Conservation (phyloP, 2,329 filamentous ascomycete genomes). For the Diaporthe destruens region DNA sequence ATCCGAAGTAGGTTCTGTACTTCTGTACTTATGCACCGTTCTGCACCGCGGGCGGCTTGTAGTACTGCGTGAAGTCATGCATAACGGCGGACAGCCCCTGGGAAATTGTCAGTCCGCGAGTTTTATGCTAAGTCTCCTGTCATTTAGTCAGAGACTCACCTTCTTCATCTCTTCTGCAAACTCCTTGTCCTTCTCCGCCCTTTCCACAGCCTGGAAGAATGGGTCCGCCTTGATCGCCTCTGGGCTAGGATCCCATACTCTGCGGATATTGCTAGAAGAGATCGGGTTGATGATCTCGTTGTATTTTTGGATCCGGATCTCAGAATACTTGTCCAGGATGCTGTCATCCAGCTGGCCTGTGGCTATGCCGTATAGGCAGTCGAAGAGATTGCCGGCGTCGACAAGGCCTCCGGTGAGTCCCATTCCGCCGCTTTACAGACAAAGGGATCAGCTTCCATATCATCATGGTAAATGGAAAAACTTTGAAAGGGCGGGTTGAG, state of each 20-base stretch:
- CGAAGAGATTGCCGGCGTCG: slow-evolving; percentile 60
- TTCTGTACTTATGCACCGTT: neutral
- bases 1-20: too few relatives aligned
- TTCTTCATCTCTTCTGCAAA: slow-evolving; percentile 40
- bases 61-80: slow-evolving; percentile 44
- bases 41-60: slow-evolving; percentile 6
- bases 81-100: slow-evolving; percentile 39
- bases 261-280: slow-evolving; percentile 41
- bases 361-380: slow-evolving; percentile 58
- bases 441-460: neutral
- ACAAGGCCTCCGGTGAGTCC: slow-evolving; percentile 62
- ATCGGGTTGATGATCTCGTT: slow-evolving; percentile 41
- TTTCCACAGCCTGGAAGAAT: slow-evolving; percentile 45
- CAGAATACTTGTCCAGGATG: slow-evolving; percentile 58
- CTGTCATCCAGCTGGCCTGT: slow-evolving; percentile 52
- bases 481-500: neutral
- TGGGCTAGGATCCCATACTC: slow-evolving; percentile 38
- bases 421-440: slow-evolving; percentile 49
- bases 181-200: slow-evolving; percentile 38
- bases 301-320: slow-evolving; percentile 54
- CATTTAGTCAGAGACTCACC: neutral
- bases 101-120: neutral
- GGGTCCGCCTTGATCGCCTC: slow-evolving; percentile 46
- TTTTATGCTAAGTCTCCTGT: neutral
- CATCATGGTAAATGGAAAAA: neutral